Evolutionary conservation across 768 basidiomycete genomes (phyloP).

Genomic region (Auriscalpium microsporum): DNA sequence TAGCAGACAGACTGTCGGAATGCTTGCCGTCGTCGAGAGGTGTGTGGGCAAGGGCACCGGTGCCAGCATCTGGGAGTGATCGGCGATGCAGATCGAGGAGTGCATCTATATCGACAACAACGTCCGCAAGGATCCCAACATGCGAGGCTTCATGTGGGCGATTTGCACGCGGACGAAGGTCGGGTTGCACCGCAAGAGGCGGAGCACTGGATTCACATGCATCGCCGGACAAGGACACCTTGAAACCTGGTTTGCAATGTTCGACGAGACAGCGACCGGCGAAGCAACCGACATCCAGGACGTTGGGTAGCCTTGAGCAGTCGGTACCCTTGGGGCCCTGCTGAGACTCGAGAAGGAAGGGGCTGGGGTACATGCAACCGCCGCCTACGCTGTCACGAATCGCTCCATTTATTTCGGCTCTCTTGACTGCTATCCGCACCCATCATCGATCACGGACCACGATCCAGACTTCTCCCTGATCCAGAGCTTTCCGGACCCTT

Average conservation of each 20-base stretch:
- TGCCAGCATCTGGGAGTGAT: too few species aligned
- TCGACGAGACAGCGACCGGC: background rate
- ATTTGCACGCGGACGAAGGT: background rate
- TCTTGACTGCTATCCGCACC: too few species aligned
- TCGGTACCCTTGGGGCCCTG: background rate
- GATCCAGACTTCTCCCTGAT: too few species aligned
- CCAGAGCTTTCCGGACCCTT: too few species aligned
- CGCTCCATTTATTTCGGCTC: too few species aligned
- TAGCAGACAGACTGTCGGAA: too few species aligned
- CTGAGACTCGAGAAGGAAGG: background rate
- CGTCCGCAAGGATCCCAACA: too few species aligned
- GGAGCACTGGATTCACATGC: background rate
- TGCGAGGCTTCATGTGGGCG: background rate
- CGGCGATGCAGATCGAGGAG: too few species aligned
- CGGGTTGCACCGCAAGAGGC: background rate
- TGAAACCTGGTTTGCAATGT: background rate
- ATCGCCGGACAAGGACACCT: background rate
- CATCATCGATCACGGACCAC: too few species aligned
- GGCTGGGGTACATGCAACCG: background rate
- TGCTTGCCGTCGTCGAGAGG: too few species aligned
- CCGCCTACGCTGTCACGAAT: conserved; percentile 3
- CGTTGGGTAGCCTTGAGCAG: background rate
- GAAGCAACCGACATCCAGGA: background rate
- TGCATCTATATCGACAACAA: too few species aligned
- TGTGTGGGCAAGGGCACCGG: too few species aligned